Conservation (phyloP, 2,329 filamentous ascomycete species). For the Daldinia sp. region DNA sequence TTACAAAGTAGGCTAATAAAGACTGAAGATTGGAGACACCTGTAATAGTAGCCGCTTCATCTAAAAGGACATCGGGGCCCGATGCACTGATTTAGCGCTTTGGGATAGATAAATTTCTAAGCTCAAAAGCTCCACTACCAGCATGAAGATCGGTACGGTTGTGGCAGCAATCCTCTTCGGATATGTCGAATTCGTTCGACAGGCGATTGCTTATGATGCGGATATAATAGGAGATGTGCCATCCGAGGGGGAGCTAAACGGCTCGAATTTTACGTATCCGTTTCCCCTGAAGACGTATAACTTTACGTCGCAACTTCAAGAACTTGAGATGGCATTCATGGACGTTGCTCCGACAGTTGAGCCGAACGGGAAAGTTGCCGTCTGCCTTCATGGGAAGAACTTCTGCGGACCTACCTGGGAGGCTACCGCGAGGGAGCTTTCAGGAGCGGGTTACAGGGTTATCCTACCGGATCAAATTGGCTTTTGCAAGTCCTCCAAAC, state of each 20-base stretch:
- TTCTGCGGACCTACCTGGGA: slow-evolving; percentile 64
- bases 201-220: slow-evolving; percentile 25
- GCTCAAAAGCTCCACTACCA: neutral
- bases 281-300: slow-evolving; percentile 59
- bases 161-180: slow-evolving; percentile 26
- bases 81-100: neutral
- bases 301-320: slow-evolving; percentile 56
- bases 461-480: slow-evolving; percentile 63
- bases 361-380: slow-evolving; percentile 52
- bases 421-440: slow-evolving; percentile 54
- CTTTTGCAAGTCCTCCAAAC: slow-evolving; percentile 66
- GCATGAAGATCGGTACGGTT: slow-evolving; percentile 11
- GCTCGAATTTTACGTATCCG: slow-evolving; percentile 62
- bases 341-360: slow-evolving; percentile 53
- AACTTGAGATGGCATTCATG: slow-evolving; percentile 65
- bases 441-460: slow-evolving; percentile 57
- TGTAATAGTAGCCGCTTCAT: neutral
- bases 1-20: neutral
- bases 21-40: neutral
- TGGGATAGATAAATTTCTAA: neutral
- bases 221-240: slow-evolving; percentile 48
- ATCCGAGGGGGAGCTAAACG: slow-evolving; percentile 54
- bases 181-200: slow-evolving; percentile 18
- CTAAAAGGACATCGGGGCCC: neutral
- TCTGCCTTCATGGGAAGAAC: slow-evolving; percentile 64